These are phyloP conservation scores for Escovopsis weberi DNA, from an alignment of 2,329 filamentous ascomycete genomes.

Conservation along the genomic window DNA sequence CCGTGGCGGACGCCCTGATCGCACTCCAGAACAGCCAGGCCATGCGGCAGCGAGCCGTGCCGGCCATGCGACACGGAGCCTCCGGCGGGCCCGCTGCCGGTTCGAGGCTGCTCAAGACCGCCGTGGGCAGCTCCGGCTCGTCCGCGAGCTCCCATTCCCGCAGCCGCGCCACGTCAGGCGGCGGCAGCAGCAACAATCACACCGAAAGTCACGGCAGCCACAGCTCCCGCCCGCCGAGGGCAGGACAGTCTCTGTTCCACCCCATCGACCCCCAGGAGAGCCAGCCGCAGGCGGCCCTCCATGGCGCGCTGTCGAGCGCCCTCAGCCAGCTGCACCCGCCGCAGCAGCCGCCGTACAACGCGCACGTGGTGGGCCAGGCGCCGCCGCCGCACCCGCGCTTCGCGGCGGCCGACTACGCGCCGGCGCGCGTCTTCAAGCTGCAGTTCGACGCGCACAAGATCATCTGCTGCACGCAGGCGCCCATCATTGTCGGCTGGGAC, in stretches of 20 bases:
- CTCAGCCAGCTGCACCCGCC: neutral
- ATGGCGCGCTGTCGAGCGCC: neutral
- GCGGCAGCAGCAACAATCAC: neutral
- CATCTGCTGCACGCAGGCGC: constrained; percentile 86
- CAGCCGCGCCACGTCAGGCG: neutral
- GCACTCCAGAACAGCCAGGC: constrained; percentile 31
- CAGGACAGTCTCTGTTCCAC: neutral
- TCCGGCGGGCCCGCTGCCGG: neutral
- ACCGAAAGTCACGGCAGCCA: neutral
- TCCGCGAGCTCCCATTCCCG: neutral
- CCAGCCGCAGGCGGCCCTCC: neutral
- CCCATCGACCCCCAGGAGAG: constrained; percentile 1
- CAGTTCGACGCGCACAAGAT: constrained; percentile 92
- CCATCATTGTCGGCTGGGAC: constrained; percentile 91
- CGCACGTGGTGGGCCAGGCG: neutral
- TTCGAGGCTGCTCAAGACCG: neutral
- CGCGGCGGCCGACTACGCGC: constrained; percentile 29
- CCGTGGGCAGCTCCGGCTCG: neutral
- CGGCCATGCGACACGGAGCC: constrained; percentile 1
- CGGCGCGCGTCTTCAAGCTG: constrained; percentile 74
- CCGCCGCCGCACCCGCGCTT: constrained; percentile 30
- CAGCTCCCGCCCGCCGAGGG: neutral
- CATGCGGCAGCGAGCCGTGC: constrained; percentile 9
- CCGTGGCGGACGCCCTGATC: constrained; percentile 31
- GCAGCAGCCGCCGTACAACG: neutral